Percentiles rank a stretch among this genome's conserved stretches.
These are phyloP conservation scores for Microdochium bolleyi DNA, from an alignment of 2,329 filamentous ascomycete species.

Conservation along the genomic window DNA sequence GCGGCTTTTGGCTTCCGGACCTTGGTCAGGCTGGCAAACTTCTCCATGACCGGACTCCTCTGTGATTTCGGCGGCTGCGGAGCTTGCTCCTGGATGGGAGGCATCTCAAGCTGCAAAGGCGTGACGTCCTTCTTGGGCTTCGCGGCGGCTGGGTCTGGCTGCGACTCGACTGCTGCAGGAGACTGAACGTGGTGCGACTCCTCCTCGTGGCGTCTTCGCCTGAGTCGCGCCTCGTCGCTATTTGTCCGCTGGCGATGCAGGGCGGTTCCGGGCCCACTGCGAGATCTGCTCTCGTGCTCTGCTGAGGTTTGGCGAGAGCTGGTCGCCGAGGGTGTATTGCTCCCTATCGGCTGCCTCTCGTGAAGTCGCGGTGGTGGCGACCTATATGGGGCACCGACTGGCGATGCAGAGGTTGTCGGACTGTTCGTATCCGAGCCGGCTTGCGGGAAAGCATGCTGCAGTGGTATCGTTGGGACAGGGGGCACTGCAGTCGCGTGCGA, in stretches of 20 bases:
- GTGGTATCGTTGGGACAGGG: slow-evolving; percentile 21
- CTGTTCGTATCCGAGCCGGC: background rate
- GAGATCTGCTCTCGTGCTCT: background rate
- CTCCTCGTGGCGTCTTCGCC: background rate
- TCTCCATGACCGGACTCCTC: slow-evolving; percentile 36
- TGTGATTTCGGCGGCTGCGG: background rate
- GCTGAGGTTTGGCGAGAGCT: background rate
- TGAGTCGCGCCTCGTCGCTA: background rate
- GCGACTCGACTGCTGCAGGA: background rate
- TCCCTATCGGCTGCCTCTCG: background rate
- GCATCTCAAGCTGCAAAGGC: background rate
- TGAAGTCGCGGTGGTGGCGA: background rate
- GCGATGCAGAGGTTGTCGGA: background rate
- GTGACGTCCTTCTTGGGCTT: background rate
- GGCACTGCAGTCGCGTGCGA: slow-evolving; percentile 5
- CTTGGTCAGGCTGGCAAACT: slow-evolving; percentile 36
- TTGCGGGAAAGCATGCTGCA: background rate
- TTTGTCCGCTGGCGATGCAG: background rate
- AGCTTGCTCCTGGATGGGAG: background rate
- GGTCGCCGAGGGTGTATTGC: background rate
- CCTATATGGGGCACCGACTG: background rate
- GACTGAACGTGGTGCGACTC: background rate
- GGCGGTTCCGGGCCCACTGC: background rate
- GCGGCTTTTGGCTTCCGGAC: slow-evolving; percentile 26
- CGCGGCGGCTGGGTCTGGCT: background rate